phyloP scores from a whole-genome alignment of 148 eudicot species.

The Rhododendron ferrugineum region DNA sequence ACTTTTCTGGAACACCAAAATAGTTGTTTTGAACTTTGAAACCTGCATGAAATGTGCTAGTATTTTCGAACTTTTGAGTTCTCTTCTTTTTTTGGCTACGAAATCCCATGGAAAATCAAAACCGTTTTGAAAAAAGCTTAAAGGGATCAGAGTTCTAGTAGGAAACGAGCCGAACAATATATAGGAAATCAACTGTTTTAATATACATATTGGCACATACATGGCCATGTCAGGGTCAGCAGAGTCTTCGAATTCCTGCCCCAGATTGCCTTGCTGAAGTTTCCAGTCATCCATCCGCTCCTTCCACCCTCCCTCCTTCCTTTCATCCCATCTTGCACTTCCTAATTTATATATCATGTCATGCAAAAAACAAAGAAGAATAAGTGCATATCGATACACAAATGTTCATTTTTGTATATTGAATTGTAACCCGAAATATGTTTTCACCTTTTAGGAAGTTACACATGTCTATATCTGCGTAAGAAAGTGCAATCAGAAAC shows the following conservation, averaged over 20 bases:
- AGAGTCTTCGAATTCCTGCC: slow-evolving; percentile 57
- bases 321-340: slow-evolving; percentile 85
- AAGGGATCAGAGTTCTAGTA: neutral
- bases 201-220: slow-evolving; percentile 26
- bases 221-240: slow-evolving; percentile 74
- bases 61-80: neutral
- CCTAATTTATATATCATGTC: slow-evolving; percentile 30
- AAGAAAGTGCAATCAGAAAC: neutral
- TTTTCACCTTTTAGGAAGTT: neutral
- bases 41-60: neutral
- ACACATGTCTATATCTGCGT: neutral
- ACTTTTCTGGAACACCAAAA: neutral
- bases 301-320: slow-evolving; percentile 81
- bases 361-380: neutral
- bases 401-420: neutral
- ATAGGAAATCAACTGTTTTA: neutral
- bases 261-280: slow-evolving; percentile 81
- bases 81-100: neutral
- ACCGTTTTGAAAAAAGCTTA: neutral
- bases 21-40: neutral
- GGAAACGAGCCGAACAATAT: neutral
- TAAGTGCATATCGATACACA: neutral
- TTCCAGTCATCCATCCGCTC: slow-evolving; percentile 92
- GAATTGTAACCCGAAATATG: neutral
- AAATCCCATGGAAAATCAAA: neutral